phyloP scores from a whole-genome alignment of 495 filamentous ascomycete species.

The Lentithecium fluviatile region DNA sequence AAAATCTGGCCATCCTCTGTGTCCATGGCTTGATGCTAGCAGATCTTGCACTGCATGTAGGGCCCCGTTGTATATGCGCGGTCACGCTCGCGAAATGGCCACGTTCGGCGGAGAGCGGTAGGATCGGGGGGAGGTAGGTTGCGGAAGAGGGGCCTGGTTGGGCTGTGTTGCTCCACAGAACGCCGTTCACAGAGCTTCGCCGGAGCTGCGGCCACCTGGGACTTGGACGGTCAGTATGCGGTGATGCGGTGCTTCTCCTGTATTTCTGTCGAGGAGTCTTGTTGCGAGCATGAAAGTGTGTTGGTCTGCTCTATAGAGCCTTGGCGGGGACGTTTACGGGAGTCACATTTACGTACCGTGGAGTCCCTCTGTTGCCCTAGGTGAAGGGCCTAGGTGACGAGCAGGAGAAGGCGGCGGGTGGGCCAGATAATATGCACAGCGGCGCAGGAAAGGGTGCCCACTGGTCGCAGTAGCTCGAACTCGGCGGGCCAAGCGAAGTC shows the following conservation, averaged over 20 bases:
- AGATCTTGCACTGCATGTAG: slow-evolving; percentile 30
- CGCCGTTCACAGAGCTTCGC: no score
- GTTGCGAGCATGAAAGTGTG: neutral
- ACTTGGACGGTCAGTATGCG: slow-evolving; percentile 17
- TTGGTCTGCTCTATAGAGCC: slow-evolving; percentile 13
- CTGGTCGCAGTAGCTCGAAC: neutral
- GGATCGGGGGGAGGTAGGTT: neutral
- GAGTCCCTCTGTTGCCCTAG: slow-evolving; percentile 27
- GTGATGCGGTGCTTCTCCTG: neutral
- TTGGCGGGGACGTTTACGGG: slow-evolving; percentile 2
- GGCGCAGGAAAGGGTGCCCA: slow-evolving; percentile 21
- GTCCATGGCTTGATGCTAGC: slow-evolving; percentile 31
- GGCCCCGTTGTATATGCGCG: slow-evolving; percentile 3
- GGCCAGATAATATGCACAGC: slow-evolving; percentile 30
- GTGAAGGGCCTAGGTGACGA: slow-evolving; percentile 31
- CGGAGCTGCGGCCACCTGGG: slow-evolving; percentile 16
- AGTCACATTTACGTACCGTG: slow-evolving; percentile 5
- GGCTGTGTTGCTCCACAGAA: slow-evolving; percentile 1
- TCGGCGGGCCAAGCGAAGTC: slow-evolving; percentile 20
- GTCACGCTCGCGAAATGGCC: slow-evolving; percentile 5
- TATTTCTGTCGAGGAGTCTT: neutral
- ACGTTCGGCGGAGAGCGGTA: slow-evolving; percentile 1
- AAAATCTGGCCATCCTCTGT: slow-evolving; percentile 41
- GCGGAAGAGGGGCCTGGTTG: slow-evolving; percentile 10
- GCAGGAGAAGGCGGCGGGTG: slow-evolving; percentile 10